A percentile compares a stretch with the other conserved stretches of the same genome.
Conservation (phyloP, 2,329 filamentous ascomycete species). For the Trichophyton benhamiae region DNA sequence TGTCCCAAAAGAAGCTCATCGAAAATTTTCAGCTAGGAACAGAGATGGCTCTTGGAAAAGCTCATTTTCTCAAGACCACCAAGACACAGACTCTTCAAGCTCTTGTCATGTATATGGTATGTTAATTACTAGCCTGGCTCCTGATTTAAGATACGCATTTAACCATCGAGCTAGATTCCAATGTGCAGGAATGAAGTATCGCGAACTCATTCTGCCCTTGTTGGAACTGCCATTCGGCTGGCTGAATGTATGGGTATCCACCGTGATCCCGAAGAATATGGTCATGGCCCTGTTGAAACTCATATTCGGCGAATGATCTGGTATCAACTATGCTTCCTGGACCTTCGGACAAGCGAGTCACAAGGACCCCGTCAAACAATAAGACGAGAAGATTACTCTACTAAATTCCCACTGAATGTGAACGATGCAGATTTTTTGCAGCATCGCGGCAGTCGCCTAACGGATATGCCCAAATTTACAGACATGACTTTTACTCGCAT, state of each 20-base stretch:
- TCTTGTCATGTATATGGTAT: constrained; percentile 62
- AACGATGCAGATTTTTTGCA: constrained; percentile 51
- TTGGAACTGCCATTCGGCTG: constrained; percentile 59
- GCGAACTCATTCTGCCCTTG: constrained; percentile 58
- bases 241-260: constrained; percentile 69
- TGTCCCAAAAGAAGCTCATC: constrained; percentile 46
- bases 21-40: constrained; percentile 53
- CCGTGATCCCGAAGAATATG: constrained; percentile 56
- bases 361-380: constrained; percentile 61
- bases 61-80: constrained; percentile 59
- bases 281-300: constrained; percentile 53
- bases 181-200: constrained; percentile 62
- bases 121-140: constrained; percentile 13
- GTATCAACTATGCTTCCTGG: constrained; percentile 67
- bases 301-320: constrained; percentile 61
- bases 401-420: constrained; percentile 57
- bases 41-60: constrained; percentile 54
- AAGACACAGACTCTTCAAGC: constrained; percentile 65
- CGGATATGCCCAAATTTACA: constrained; percentile 48
- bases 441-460: constrained; percentile 29
- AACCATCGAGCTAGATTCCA: constrained; percentile 44
- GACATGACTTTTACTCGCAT: constrained; percentile 56
- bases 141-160: constrained; percentile 11
- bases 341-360: constrained; percentile 61
- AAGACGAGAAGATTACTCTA: constrained; percentile 62